phyloP scores from a whole-genome alignment of 495 filamentous ascomycete species.

The Endocarpon pusillum region DNA sequence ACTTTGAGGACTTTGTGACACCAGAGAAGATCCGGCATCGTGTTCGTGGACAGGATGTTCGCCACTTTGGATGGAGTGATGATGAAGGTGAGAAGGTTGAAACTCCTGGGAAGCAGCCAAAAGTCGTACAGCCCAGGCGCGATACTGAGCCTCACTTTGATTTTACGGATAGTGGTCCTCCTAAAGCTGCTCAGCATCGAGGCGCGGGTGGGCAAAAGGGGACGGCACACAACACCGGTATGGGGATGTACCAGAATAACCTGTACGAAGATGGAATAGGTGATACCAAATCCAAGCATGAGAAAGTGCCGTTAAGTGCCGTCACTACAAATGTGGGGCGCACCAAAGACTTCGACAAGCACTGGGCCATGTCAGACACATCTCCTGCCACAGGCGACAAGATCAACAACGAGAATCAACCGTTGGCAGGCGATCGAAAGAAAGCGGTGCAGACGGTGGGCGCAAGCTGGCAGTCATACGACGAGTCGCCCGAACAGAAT shows the following conservation, averaged over 20 bases:
- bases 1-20: slow-evolving; percentile 70
- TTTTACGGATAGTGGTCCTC: slow-evolving; percentile 46
- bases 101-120: slow-evolving; percentile 35
- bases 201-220: too few relatives aligned
- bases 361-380: slow-evolving; percentile 53
- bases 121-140: slow-evolving; percentile 48
- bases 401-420: slow-evolving; percentile 31
- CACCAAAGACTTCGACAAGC: slow-evolving; percentile 52
- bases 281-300: slow-evolving; percentile 8
- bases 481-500: slow-evolving; percentile 35
- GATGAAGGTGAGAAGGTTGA: slow-evolving; percentile 42
- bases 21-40: slow-evolving; percentile 48
- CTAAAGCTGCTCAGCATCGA: too few relatives aligned
- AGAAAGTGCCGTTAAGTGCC: slow-evolving; percentile 33
- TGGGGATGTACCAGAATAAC: slow-evolving; percentile 63
- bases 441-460: slow-evolving; percentile 45
- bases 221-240: slow-evolving; percentile 46
- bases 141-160: slow-evolving; percentile 71
- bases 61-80: slow-evolving; percentile 59
- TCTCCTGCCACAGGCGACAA: slow-evolving; percentile 24
- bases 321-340: slow-evolving; percentile 51
- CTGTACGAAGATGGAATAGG: slow-evolving; percentile 39
- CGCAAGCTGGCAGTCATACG: slow-evolving; percentile 43
- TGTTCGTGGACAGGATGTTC: slow-evolving; percentile 33
- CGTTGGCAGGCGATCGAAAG: slow-evolving; percentile 20